phyloP scores from a whole-genome alignment of 768 basidiomycete species.

The Lactifluus echinatus region DNA sequence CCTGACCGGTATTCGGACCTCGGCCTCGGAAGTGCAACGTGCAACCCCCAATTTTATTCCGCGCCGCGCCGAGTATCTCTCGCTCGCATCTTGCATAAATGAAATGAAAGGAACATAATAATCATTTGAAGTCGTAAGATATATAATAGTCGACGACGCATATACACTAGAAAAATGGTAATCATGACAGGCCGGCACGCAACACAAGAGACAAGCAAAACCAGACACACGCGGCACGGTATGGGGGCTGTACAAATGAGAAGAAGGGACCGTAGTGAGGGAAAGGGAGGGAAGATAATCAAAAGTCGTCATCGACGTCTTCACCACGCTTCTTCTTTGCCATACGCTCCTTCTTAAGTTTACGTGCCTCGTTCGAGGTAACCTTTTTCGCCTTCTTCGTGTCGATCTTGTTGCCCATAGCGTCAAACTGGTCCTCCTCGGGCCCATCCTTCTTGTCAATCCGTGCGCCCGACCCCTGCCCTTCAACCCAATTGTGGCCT shows the following conservation, averaged over 20 bases:
- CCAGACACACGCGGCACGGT: slow-evolving; percentile 18
- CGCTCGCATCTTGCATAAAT: neutral
- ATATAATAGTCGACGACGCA: neutral
- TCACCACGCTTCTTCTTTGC: slow-evolving; percentile 82
- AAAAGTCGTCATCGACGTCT: slow-evolving; percentile 50
- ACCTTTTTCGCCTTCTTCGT: slow-evolving; percentile 81
- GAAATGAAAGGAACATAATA: neutral
- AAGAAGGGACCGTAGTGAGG: neutral
- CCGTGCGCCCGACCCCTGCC: slow-evolving; percentile 88
- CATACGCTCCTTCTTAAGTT: slow-evolving; percentile 95
- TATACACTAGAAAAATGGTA: slow-evolving; percentile 5
- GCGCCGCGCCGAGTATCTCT: neutral
- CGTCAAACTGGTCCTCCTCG: slow-evolving; percentile 88
- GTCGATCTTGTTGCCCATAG: slow-evolving; percentile 97
- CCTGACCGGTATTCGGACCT: neutral
- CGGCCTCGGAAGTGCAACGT: neutral
- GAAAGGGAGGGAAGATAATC: neutral
- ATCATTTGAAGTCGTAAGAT: slow-evolving; percentile 7
- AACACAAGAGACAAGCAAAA: slow-evolving; percentile 4
- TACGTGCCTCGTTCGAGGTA: slow-evolving; percentile 73
- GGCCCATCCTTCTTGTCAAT: slow-evolving; percentile 93
- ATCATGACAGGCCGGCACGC: slow-evolving; percentile 9
- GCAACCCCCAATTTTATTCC: neutral
- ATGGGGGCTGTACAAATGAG: neutral
- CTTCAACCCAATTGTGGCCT: slow-evolving; percentile 99